These are phyloP conservation scores for Leccinum imitatum DNA, from an alignment of 768 basidiomycete species.

Conservation along the genomic window DNA sequence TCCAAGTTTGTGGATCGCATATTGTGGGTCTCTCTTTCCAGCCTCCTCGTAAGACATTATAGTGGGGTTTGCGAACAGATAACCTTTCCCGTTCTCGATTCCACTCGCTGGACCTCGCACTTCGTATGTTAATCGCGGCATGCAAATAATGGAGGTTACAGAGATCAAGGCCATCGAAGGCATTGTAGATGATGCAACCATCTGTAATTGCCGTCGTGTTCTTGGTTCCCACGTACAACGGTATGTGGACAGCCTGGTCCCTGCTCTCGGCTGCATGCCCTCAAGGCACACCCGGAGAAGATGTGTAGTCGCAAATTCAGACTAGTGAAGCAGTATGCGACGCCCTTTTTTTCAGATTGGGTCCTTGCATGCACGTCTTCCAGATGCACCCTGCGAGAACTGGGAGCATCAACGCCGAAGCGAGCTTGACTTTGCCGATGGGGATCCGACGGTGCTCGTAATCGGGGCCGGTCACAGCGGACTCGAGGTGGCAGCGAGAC, in stretches of 20 bases:
- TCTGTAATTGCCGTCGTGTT: slow-evolving; percentile 47
- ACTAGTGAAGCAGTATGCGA: background rate
- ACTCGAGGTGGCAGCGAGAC: slow-evolving; percentile 57
- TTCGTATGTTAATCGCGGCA: slow-evolving; percentile 20
- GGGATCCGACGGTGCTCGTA: slow-evolving; percentile 56
- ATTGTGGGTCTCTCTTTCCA: slow-evolving; percentile 16
- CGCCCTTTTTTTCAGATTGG: slow-evolving; percentile 29
- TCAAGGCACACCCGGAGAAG: slow-evolving; percentile 53
- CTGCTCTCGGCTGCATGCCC: slow-evolving; percentile 57
- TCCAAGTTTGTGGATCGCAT: slow-evolving; percentile 36
- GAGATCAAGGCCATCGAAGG: slow-evolving; percentile 31
- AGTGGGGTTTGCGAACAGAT: slow-evolving; percentile 10
- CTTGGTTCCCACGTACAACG: slow-evolving; percentile 40
- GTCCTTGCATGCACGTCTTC: slow-evolving; percentile 36
- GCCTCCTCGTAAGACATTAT: background rate
- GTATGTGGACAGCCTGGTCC: slow-evolving; percentile 57
- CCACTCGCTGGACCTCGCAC: slow-evolving; percentile 31
- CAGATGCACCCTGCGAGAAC: slow-evolving; percentile 39
- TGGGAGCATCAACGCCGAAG: slow-evolving; percentile 49
- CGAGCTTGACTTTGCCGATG: slow-evolving; percentile 44
- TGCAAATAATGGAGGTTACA: slow-evolving; percentile 9
- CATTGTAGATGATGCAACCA: slow-evolving; percentile 17
- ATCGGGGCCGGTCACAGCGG: slow-evolving; percentile 70
- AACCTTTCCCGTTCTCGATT: slow-evolving; percentile 23
- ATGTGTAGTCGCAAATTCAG: slow-evolving; percentile 5